Base-by-base conservation (phyloP, 116 monocot species). In the Cymodocea nodosa region DNA sequence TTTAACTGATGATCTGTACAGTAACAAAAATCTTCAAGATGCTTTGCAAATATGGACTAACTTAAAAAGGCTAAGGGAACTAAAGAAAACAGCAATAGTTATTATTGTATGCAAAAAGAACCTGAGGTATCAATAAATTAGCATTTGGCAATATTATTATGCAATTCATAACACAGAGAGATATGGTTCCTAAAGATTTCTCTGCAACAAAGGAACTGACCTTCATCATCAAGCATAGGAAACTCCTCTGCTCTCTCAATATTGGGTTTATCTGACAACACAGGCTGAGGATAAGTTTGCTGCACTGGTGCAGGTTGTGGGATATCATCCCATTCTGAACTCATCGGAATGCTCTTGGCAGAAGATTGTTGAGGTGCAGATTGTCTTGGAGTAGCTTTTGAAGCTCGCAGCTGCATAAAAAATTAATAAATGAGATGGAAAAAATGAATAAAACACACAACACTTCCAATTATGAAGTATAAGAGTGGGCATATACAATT, bases 181-280 rank as follows among this genome's bases (percentile, higher is more conserved):
- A 62, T 16, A 7, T 56, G 36, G 6, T 9, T 18, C 6, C 0
- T 7, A 7, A 62, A 14, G 4, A 62, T 30, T 30, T 30, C 30
- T 30, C 30, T 30, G 36, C 36, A 36, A 4, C 36, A 22, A 58
- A 69, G 37, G 56, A 57, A 7, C 8, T 2, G 17, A 93, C 93
- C 89, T 84, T 93, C 89, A 73, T 89, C 89, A 60, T 93, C 93
- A 5, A 68, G 50, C 20, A 56, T 57, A 15, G 56, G 35, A 74
- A 30, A 25, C 12, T 93, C 87, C 56, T 87, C 83, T 15, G 52
- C 49, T 24, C 56, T 23, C 22, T 84, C 88, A 0, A 64, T 50
- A 23, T 34, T 66, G 9, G 75, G 62, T 36, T 74, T 88, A 65
- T 88, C 93, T 22, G 36, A 55, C 14, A 22, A 63, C 34, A 44